Conservation (phyloP, 306 rosid species). For the Citrullus colocynthis region DNA sequence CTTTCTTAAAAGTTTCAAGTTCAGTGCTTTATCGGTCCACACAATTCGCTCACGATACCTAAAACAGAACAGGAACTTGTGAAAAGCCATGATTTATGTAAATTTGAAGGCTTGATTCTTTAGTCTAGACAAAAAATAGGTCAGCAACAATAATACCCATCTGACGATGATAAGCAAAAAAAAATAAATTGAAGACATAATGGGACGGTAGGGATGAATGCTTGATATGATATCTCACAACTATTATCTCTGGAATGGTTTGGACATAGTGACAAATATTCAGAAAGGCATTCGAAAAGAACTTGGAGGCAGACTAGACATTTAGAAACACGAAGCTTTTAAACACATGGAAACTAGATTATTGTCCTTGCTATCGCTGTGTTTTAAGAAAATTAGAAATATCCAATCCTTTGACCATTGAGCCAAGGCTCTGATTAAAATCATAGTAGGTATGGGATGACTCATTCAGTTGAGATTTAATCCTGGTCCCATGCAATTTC, state of each 20-base stretch:
- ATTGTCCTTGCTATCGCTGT: neutral
- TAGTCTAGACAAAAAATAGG: neutral
- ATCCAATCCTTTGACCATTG: neutral
- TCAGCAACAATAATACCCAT: neutral
- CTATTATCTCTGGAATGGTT: neutral
- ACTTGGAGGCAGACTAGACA: neutral
- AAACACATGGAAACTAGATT: neutral
- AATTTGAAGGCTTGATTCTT: neutral
- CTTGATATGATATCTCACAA: neutral
- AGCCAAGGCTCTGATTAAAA: neutral
- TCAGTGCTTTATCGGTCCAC: conserved; percentile 62
- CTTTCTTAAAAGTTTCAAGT: conserved; percentile 59
- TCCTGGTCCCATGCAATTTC: neutral
- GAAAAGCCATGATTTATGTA: neutral
- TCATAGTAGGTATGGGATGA: neutral
- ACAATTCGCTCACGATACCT: conserved; percentile 89
- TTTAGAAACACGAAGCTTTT: neutral
- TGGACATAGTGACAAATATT: neutral
- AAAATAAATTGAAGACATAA: neutral
- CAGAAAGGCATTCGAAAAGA: neutral
- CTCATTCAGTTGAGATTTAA: neutral
- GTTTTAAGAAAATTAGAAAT: neutral
- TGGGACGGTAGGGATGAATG: neutral
- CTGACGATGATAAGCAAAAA: neutral
- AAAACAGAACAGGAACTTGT: conserved; percentile 13